A percentile compares a stretch with the other conserved stretches of the same genome.
Evolutionary conservation across 495 filamentous ascomycete genomes (phyloP).

Genomic region (Neurospora sp.): DNA sequence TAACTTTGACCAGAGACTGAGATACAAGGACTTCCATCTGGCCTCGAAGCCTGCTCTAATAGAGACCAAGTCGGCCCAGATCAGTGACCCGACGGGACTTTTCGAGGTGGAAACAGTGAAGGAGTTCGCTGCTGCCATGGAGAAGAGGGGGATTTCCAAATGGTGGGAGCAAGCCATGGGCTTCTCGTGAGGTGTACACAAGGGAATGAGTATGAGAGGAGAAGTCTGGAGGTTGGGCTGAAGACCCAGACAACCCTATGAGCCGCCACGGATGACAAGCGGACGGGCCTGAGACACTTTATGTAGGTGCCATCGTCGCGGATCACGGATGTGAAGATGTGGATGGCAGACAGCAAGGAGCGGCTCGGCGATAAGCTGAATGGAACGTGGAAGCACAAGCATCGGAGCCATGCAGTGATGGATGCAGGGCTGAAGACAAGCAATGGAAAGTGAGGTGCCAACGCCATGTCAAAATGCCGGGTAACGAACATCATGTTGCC

Average conservation of each 20-base stretch:
- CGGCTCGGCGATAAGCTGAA: not conserved
- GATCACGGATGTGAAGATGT: not conserved
- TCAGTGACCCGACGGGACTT: constrained; percentile 11
- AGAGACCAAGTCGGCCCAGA: not conserved
- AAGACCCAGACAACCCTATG: not conserved
- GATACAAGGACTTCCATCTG: constrained; percentile 25
- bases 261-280: not conserved
- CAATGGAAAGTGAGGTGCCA: not conserved
- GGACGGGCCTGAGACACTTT: not conserved
- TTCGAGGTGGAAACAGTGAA: constrained; percentile 15
- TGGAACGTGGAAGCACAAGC: not conserved
- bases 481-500: not conserved
- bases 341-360: not conserved
- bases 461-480: not conserved
- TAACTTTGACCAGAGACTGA: constrained; percentile 11
- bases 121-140: constrained; percentile 22
- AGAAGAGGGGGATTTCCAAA: constrained; percentile 11
- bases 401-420: not conserved
- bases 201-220: not conserved
- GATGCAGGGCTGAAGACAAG: not conserved
- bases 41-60: constrained; percentile 13
- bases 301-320: not conserved
- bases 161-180: constrained; percentile 24
- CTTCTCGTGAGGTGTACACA: constrained; percentile 5
- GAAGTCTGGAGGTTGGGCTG: not conserved